These are phyloP conservation scores for Penicillium egyptiacum DNA, from an alignment of 495 filamentous ascomycete genomes.

Conservation along the genomic window DNA sequence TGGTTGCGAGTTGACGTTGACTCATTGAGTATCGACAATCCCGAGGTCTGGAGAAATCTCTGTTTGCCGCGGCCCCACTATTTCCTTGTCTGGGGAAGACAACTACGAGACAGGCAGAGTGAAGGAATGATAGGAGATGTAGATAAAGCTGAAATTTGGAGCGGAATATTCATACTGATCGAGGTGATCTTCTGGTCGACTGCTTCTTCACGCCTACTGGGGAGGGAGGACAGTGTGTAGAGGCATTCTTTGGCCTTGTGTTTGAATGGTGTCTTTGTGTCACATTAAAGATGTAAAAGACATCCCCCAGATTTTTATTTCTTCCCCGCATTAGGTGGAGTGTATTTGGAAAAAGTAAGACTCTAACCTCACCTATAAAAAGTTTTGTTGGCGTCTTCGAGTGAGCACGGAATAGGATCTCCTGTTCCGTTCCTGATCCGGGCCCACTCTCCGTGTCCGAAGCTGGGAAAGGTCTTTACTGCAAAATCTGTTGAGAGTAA, in stretches of 20 bases:
- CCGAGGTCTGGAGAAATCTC: not conserved
- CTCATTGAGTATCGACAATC: not conserved
- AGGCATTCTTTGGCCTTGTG: not conserved
- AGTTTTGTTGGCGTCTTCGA: not conserved
- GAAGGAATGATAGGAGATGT: not conserved
- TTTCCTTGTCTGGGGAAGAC: not conserved
- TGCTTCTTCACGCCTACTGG: not conserved
- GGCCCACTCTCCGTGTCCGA: not conserved
- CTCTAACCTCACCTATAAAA: slow-evolving; percentile 2
- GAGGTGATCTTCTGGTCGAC: not conserved
- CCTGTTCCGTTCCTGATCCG: not conserved
- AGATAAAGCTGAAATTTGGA: not conserved
- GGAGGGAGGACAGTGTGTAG: not conserved
- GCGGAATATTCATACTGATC: not conserved
- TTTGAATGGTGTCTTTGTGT: not conserved
- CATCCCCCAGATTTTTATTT: not conserved
- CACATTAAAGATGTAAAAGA: not conserved
- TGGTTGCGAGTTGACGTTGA: not conserved
- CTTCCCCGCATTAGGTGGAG: slow-evolving; percentile 5
- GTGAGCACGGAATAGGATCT: not conserved
- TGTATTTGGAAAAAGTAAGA: not conserved
- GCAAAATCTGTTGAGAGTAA: not conserved
- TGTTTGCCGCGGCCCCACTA: slow-evolving; percentile 1
- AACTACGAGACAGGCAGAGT: not conserved
- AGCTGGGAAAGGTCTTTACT: not conserved